Conservation (phyloP, 306 rosid genomes). For the Glycine latifolia region DNA sequence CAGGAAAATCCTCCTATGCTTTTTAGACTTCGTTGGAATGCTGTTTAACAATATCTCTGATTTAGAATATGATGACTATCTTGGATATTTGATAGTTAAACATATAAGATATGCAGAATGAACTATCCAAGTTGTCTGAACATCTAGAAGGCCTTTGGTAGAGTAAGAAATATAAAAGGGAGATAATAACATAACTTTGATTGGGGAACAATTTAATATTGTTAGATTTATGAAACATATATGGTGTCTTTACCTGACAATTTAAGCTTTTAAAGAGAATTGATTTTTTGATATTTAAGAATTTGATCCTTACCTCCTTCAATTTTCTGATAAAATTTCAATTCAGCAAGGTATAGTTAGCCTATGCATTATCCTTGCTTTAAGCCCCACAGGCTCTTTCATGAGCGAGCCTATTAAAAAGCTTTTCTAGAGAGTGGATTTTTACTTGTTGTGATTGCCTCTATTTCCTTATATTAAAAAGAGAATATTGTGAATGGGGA, state of each 20-base stretch:
- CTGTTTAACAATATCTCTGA: neutral
- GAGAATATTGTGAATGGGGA: neutral
- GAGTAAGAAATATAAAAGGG: neutral
- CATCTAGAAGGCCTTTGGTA: neutral
- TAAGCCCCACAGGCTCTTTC: neutral
- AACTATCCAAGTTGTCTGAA: conserved; percentile 20
- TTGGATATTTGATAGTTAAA: conserved; percentile 5
- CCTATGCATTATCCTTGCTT: conserved; percentile 3
- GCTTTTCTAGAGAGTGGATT: neutral
- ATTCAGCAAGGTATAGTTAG: neutral
- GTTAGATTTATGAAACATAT: conserved; percentile 2
- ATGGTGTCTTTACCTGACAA: neutral
- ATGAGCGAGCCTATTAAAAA: neutral
- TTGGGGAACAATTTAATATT: conserved; percentile 4
- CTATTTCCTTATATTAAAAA: neutral
- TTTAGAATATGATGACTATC: neutral
- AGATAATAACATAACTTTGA: neutral
- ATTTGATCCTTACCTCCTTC: neutral
- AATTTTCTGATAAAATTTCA: neutral
- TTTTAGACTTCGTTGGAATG: neutral
- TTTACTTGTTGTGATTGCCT: neutral
- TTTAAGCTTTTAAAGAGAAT: neutral
- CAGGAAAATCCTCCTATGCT: neutral
- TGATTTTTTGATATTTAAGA: neutral
- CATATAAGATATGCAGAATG: neutral